A percentile compares a stretch with the other conserved stretches of the same genome.
These are phyloP conservation scores for Globisporangium emineosum DNA, from an alignment of 352 stramenopile genomes.

Conservation along the genomic window DNA sequence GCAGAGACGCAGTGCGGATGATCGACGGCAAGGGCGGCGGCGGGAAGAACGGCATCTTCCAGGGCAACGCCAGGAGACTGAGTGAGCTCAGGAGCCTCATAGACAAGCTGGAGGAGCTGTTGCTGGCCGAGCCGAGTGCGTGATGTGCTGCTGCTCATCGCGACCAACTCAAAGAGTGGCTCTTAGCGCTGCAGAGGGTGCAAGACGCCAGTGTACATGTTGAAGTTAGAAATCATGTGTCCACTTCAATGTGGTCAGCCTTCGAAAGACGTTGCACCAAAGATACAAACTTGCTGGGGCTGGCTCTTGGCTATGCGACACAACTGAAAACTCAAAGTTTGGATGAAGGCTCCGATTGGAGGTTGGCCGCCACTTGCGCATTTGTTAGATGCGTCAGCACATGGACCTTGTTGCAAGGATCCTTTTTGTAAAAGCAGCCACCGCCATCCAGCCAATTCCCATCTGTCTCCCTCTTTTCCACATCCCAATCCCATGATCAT, in stretches of 20 bases:
- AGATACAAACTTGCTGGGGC: not conserved
- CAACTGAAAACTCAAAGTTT: not conserved
- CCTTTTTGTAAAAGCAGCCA: not conserved
- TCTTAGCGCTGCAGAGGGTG: too few species aligned
- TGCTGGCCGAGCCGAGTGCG: not conserved
- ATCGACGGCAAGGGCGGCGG: conserved; percentile 77
- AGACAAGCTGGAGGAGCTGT: conserved; percentile 33
- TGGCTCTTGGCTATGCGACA: not conserved
- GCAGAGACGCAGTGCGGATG: conserved; percentile 40
- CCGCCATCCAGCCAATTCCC: not conserved
- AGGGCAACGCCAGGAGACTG: conserved; percentile 69
- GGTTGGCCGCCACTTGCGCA: too few species aligned
- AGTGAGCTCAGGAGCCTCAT: conserved; percentile 33
- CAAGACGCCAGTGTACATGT: not conserved
- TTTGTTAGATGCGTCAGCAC: too few species aligned
- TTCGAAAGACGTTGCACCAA: not conserved
- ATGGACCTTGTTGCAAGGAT: too few species aligned
- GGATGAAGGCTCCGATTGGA: not conserved
- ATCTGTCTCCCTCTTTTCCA: conserved; percentile 1
- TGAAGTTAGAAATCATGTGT: not conserved
- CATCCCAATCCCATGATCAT: conserved; percentile 3
- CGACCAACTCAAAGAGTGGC: not conserved
- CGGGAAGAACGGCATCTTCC: conserved; percentile 71
- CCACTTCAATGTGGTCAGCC: not conserved
- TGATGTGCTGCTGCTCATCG: not conserved